Evolutionary conservation across 2,329 filamentous ascomycete genomes (phyloP), one percentile per base, ranked within the genome.

Genomic region (Ceratocystis albifundus): DNA sequence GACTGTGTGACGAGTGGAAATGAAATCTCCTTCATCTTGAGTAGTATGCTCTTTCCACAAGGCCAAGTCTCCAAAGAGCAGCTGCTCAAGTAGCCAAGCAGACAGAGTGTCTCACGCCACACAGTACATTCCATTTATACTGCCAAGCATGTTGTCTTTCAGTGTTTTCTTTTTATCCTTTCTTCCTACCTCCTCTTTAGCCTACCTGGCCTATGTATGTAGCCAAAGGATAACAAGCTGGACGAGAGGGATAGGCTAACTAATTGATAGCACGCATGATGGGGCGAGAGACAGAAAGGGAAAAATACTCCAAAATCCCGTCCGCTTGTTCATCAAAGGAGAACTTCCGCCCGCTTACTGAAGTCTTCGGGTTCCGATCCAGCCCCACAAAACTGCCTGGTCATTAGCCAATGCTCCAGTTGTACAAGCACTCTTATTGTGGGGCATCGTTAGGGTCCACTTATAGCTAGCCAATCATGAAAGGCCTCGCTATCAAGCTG

Each of bases 41-140:
- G n/a, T 10, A 41, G 36, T 4, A 41, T 15, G 36, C 36, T 41
- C 36, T 41, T 41, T 4, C 10, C 36, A 15, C 36, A 41, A 41
- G 36, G 12, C 36, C 36, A 15, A 0, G 36, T 41, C 10, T 41
- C 15, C 55, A 59, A n/a, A 30, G 28, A 59, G 7, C 25, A 17
- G 17, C 55, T 59, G 55, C 55, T 30, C 36, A 59, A 59, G 55
- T n/a, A 20, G 55, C 55, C 32, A 28, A 17, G 28, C 55, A 36
- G 55, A 59, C 25, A 2, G 28, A n/a, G 30, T 59, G 55, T 59
- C 15, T 59, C 55, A 32, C 55, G 17, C 8, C 55, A 10, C n/a
- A 15, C 17, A 25, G 6, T 46, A 20, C 41, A 22, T 62, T 62
- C 36, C 36, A 41, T 36, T 4, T 12, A 36, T 4, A 41, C 36